phyloP scores from a whole-genome alignment of 352 stramenopile species.

The Phytophthora fragariaefolia region DNA sequence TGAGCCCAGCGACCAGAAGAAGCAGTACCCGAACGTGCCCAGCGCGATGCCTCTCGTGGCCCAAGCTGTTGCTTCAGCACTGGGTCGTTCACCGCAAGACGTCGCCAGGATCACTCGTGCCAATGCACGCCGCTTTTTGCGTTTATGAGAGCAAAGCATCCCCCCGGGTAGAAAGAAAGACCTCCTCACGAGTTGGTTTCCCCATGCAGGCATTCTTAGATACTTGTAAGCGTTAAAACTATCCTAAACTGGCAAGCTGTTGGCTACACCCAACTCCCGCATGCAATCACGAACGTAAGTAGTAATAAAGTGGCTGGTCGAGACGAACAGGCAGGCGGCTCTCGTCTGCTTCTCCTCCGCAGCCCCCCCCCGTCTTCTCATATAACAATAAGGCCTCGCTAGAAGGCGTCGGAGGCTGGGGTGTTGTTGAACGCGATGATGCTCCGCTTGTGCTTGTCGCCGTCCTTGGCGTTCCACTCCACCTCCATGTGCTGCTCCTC shows the following conservation, averaged over 20 bases:
- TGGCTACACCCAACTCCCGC: conserved; percentile 10
- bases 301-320: conserved; percentile 16
- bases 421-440: conserved; percentile 83
- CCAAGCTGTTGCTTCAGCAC: conserved; percentile 57
- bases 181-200: not conserved
- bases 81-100: conserved; percentile 54
- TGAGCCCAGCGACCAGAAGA: conserved; percentile 51
- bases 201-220: conserved; percentile 26
- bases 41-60: conserved; percentile 68
- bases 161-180: not conserved
- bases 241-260: conserved; percentile 15
- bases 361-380: conserved; percentile 2
- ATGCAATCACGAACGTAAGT: conserved; percentile 3
- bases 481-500: conserved; percentile 32
- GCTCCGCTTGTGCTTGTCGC: conserved; percentile 31
- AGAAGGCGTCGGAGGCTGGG: conserved; percentile 1
- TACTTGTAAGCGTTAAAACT: conserved; percentile 34
- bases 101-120: conserved; percentile 63
- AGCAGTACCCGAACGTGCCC: conserved; percentile 84
- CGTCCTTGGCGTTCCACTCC: conserved; percentile 11
- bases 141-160: conserved; percentile 34
- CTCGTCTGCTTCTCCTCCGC: not conserved
- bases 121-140: conserved; percentile 80
- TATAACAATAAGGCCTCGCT: conserved; percentile 21
- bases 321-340: too few relatives aligned